These are phyloP conservation scores for Quercus engelmannii DNA, from an alignment of 306 rosid species.

Conservation along the genomic window DNA sequence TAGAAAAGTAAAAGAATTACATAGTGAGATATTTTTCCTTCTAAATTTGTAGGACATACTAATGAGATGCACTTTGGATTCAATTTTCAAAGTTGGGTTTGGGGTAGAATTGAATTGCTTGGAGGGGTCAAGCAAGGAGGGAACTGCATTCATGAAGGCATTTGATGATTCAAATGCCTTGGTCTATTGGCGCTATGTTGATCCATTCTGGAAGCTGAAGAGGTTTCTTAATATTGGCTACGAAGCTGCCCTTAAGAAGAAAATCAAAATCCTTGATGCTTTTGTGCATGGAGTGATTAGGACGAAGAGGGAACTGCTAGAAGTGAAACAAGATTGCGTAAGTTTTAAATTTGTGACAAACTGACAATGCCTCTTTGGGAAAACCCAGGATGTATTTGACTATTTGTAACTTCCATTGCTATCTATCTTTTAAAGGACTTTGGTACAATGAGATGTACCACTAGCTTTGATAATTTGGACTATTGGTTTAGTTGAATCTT, in stretches of 20 bases:
- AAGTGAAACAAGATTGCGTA: slow-evolving; percentile 35
- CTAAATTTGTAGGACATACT: slow-evolving; percentile 41
- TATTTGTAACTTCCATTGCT: too few species aligned
- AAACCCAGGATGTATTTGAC: too few species aligned
- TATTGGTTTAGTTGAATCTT: neutral
- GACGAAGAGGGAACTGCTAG: slow-evolving; percentile 37
- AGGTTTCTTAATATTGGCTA: slow-evolving; percentile 59
- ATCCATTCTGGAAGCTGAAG: slow-evolving; percentile 72
- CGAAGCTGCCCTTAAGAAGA: slow-evolving; percentile 53
- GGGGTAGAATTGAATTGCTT: slow-evolving; percentile 80
- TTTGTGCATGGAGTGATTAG: slow-evolving; percentile 50
- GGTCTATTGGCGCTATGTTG: slow-evolving; percentile 56
- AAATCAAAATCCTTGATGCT: slow-evolving; percentile 39
- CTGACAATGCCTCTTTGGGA: too few species aligned
- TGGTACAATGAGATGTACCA: too few species aligned
- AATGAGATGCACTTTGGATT: slow-evolving; percentile 68
- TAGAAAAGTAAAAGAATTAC: too few species aligned
- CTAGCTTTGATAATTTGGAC: neutral
- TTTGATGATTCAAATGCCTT: slow-evolving; percentile 72
- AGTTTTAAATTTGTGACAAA: slow-evolving; percentile 17
- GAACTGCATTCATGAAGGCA: slow-evolving; percentile 58
- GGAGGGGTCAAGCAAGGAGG: slow-evolving; percentile 59
- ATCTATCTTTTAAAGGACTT: too few species aligned
- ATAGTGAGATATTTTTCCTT: neutral
- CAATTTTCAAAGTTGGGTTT: slow-evolving; percentile 85